Conservation (phyloP, 2,329 filamentous ascomycete genomes). For the Nemania sp. region DNA sequence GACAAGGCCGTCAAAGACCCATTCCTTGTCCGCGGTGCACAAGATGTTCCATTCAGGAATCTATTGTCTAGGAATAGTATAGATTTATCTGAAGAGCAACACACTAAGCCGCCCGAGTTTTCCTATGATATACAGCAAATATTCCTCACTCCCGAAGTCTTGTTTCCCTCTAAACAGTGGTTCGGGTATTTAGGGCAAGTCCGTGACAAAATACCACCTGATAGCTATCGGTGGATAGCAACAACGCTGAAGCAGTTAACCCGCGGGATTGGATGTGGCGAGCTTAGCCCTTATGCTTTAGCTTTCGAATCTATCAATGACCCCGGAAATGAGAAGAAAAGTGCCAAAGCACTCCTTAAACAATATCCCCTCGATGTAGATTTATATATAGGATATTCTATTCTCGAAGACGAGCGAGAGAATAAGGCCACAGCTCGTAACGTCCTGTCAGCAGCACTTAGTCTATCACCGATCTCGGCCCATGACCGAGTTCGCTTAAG, state of each 20-base stretch:
- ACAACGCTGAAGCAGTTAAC: conserved; percentile 70
- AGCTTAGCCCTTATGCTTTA: conserved; percentile 76
- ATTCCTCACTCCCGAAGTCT: conserved; percentile 55
- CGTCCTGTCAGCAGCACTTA: conserved; percentile 75
- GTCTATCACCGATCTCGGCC: conserved; percentile 43
- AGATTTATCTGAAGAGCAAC: conserved; percentile 32
- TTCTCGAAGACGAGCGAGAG: conserved; percentile 73
- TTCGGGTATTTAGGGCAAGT: conserved; percentile 57
- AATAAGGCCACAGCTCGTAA: conserved; percentile 69
- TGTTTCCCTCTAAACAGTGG: conserved; percentile 62
- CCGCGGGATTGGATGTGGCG: conserved; percentile 57
- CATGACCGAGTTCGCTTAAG: conserved; percentile 59
- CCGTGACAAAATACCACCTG: conserved; percentile 46
- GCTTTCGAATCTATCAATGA: conserved; percentile 73
- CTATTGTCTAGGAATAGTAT: conserved; percentile 14
- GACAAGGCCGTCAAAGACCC: conserved; percentile 62
- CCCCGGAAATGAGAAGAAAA: conserved; percentile 70
- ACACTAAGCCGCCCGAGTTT: conserved; percentile 42
- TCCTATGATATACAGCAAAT: conserved; percentile 45
- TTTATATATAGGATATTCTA: conserved; percentile 83
- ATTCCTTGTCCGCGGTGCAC: conserved; percentile 59
- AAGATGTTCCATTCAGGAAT: conserved; percentile 41
- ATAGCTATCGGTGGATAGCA: conserved; percentile 61
- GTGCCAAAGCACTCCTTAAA: conserved; percentile 80
- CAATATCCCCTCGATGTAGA: conserved; percentile 70